Percentiles rank a stretch among this genome's conserved stretches.
Conservation (phyloP, 257 asterid species). For the Leonotis leonurus region DNA sequence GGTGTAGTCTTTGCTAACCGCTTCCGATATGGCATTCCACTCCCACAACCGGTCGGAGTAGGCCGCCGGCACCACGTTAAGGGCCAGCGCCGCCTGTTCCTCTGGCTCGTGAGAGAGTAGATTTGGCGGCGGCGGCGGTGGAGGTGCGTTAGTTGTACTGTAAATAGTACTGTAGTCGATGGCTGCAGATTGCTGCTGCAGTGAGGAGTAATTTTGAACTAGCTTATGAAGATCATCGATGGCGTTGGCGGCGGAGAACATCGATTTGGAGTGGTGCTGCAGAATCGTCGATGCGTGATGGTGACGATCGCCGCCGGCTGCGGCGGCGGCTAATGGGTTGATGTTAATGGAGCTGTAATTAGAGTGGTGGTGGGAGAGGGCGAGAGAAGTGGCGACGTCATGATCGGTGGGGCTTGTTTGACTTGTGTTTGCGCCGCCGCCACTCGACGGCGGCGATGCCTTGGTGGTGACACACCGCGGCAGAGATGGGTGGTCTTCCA, state of each 20-base stretch:
- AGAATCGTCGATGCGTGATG: neutral
- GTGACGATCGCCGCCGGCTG: slow-evolving; percentile 12
- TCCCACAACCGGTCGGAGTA: slow-evolving; percentile 76
- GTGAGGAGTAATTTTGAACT: slow-evolving; percentile 36
- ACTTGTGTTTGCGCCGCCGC: slow-evolving; percentile 30
- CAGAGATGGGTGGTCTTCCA: slow-evolving; percentile 78
- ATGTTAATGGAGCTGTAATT: slow-evolving; percentile 23
- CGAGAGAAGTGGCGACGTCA: slow-evolving; percentile 39
- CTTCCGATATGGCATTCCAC: slow-evolving; percentile 49
- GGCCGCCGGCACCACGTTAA: slow-evolving; percentile 30
- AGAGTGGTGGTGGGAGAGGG: slow-evolving; percentile 34
- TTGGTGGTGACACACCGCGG: slow-evolving; percentile 56
- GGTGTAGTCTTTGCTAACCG: slow-evolving; percentile 33
- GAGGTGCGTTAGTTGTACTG: neutral
- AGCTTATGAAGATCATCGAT: slow-evolving; percentile 70
- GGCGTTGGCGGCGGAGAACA: slow-evolving; percentile 26
- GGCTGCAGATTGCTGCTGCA: slow-evolving; percentile 15
- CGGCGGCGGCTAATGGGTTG: slow-evolving; percentile 13
- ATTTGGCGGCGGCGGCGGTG: no score
- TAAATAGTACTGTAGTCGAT: slow-evolving; percentile 18
- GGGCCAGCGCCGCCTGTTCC: slow-evolving; percentile 1
- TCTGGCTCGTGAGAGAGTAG: slow-evolving; percentile 27
- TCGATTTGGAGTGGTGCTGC: slow-evolving; percentile 21
- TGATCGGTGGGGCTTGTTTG: slow-evolving; percentile 53
- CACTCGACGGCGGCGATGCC: slow-evolving; percentile 22